Base-by-base conservation (phyloP, 1,139 yeast species). In the Suhomyces kunorum region DNA sequence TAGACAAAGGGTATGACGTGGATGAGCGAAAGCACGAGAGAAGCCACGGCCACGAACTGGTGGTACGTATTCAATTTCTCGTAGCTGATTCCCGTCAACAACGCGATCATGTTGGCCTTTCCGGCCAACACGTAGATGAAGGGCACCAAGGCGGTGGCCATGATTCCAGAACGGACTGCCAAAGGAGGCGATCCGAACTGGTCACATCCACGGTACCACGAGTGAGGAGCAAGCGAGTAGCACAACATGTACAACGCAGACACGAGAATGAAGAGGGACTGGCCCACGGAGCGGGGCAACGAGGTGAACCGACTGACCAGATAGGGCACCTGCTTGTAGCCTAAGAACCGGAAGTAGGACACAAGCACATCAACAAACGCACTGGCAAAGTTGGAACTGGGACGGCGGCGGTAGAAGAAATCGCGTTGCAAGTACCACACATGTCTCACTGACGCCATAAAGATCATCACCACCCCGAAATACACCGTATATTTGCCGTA, bases 141-240 rank as follows among this genome's bases (percentile, higher is more conserved):
- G 0, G 83, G 83, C 3, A 76, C 65, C 40, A 78, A 61, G 0
- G 82, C 81, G 18, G 74, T 63, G 4, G 80, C 71, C 71, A 75
- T 71, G 27, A 76, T 45, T 2, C 83, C 83, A 1, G 81, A 64
- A 39, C 83, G 58, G 1, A 76, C 72, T 0, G 79, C 80, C 34
- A 79, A 48, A n/a, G 86, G 86, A n/a, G 86, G 83, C 1, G 82
- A 68, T 1, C 86, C 87, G 57, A 80, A 80, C 0, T 78, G 79
- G 5, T 59, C 38, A 54, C 87, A 81, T 0, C 64, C 76, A 47
- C 85, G 60, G 50, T 76, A 76, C 74, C 78, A 80, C 40, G 68
- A 68, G 43, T 74, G 80, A 4, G 85, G 86, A 1, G 66, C 61
- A 18, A 70, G 56, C 34, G 74, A 59, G 52, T 70, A 74, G 39